A percentile compares a stretch with the other conserved stretches of the same genome.
These are phyloP conservation scores for Phallus indusiatus DNA, from an alignment of 768 basidiomycete genomes.

Conservation along the genomic window DNA sequence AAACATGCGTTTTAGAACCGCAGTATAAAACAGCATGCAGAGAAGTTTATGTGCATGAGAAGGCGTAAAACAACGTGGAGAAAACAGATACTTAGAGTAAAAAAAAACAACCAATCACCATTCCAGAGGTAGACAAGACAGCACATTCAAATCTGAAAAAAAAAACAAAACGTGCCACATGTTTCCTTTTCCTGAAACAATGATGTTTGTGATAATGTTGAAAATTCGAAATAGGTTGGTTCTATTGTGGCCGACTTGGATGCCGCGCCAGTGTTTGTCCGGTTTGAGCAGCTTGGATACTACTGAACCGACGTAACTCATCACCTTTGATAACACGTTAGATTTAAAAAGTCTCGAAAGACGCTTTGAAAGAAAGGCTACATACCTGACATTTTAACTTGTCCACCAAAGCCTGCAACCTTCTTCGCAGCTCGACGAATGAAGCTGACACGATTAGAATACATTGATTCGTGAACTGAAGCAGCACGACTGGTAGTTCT, in stretches of 20 bases:
- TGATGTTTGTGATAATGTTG: background rate
- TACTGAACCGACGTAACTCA: constrained; percentile 79
- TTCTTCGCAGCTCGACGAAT: constrained; percentile 80
- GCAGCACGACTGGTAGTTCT: constrained; percentile 87
- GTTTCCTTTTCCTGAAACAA: background rate
- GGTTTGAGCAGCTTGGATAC: constrained; percentile 73
- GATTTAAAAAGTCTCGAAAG: background rate
- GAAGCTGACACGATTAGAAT: constrained; percentile 93
- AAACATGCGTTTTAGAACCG: background rate
- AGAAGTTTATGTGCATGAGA: background rate
- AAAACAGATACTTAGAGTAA: no score
- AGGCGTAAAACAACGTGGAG: background rate
- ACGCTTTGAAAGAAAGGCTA: background rate
- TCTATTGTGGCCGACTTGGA: constrained; percentile 47
- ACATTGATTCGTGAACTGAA: constrained; percentile 83
- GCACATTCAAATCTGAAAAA: background rate
- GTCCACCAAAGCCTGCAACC: constrained; percentile 72
- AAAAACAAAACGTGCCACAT: background rate
- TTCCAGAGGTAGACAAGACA: background rate
- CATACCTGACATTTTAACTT: constrained; percentile 62
- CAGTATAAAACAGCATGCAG: background rate
- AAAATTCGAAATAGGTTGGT: background rate
- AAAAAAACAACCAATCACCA: background rate
- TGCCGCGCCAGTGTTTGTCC: constrained; percentile 71
- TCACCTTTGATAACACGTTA: constrained; percentile 29